Percentiles rank a stretch among this genome's conserved stretches.
These are phyloP conservation scores for Myxozyma vanderwaltii DNA, from an alignment of 805 yeast species.

Conservation along the genomic window DNA sequence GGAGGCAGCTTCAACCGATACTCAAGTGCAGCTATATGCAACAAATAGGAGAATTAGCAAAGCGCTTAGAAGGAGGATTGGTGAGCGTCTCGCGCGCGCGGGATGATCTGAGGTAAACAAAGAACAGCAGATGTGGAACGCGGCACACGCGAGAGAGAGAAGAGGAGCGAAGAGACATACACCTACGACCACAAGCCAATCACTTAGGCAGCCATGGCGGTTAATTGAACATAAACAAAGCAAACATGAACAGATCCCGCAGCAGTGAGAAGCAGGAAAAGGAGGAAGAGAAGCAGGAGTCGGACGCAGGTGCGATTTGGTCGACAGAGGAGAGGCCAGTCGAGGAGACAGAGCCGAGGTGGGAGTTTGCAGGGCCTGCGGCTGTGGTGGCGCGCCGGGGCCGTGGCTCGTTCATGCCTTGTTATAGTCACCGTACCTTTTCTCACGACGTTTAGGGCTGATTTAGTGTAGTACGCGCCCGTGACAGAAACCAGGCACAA, in stretches of 20 bases:
- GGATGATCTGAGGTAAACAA: background rate
- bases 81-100: no score
- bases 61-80: no score
- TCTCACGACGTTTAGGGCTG: no score
- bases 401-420: conserved; percentile 10
- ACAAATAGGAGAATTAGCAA: no score
- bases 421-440: no score
- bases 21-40: background rate
- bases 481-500: no score
- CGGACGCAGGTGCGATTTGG: background rate
- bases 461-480: no score
- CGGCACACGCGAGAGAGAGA: background rate
- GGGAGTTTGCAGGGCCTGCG: conserved; percentile 2
- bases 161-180: conserved; percentile 6
- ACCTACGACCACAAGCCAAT: conserved; percentile 19
- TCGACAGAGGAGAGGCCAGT: background rate
- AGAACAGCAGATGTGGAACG: background rate
- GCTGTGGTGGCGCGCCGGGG: conserved; percentile 9
- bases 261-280: background rate
- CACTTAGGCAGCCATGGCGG: conserved; percentile 28
- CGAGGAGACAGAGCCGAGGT: background rate
- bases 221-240: background rate
- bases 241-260: background rate
- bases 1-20: background rate
- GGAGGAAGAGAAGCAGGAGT: background rate